A percentile compares a stretch with the other conserved stretches of the same genome.
Evolutionary conservation across 164 flowering plant genomes (phyloP).

Genomic region (Piper longum): DNA sequence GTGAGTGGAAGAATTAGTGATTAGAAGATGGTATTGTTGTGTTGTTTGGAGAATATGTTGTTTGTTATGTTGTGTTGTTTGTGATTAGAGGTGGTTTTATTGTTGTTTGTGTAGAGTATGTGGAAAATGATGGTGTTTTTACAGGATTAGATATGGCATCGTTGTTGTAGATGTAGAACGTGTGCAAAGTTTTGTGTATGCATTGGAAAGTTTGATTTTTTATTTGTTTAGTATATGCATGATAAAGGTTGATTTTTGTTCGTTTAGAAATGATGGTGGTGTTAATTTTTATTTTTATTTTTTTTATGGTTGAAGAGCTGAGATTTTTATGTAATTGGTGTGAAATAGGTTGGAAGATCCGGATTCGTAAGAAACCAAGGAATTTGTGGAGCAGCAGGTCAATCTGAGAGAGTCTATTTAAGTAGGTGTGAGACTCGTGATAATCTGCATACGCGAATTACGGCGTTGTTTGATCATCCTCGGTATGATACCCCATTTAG

Average conservation of each 20-base stretch:
- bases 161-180: background rate
- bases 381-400: constrained; percentile 73
- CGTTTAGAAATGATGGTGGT: background rate
- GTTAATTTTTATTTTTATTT: background rate
- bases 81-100: too few relatives aligned
- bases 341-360: constrained; percentile 76
- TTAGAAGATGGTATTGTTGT: background rate
- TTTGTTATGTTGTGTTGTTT: too few relatives aligned
- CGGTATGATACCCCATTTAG: constrained; percentile 62
- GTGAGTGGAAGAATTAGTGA: too few relatives aligned
- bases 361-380: constrained; percentile 73
- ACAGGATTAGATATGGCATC: background rate
- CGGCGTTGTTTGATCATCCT: constrained; percentile 63
- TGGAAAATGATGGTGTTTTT: too few relatives aligned
- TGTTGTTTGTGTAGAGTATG: too few relatives aligned
- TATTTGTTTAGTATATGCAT: background rate
- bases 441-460: constrained; percentile 52
- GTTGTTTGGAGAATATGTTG: background rate
- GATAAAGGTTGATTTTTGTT: background rate
- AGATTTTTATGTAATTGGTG: background rate
- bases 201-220: background rate
- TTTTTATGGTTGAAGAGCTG: constrained; percentile 7
- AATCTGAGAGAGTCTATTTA: constrained; percentile 46
- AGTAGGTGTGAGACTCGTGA: constrained; percentile 56
- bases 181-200: background rate